phyloP scores from a whole-genome alignment of 768 basidiomycete genomes.

The Kondoa malvinella region DNA sequence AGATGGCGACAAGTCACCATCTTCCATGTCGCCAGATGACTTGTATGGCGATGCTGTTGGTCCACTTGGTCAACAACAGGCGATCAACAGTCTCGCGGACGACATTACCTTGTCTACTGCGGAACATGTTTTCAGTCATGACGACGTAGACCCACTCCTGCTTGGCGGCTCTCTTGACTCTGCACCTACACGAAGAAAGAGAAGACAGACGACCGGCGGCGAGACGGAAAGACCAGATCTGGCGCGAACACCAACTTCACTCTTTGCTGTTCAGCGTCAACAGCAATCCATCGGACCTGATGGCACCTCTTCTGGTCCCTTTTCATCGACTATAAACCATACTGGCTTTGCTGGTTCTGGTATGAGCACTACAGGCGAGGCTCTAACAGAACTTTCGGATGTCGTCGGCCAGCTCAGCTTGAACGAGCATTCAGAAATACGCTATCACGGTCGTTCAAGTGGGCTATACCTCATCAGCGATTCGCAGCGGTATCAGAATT shows the following conservation, averaged over 20 bases:
- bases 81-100: not conserved
- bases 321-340: constrained; percentile 7
- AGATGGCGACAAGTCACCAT: not conserved
- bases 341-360: constrained; percentile 11
- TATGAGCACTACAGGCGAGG: constrained; percentile 13
- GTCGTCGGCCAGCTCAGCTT: constrained; percentile 72
- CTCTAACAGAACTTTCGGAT: constrained; percentile 38
- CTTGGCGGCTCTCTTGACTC: not conserved
- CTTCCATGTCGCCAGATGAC: not conserved
- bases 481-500: constrained; percentile 22
- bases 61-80: not conserved
- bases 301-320: not conserved
- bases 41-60: not conserved
- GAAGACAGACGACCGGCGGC: not conserved
- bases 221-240: not conserved
- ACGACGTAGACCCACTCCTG: not conserved
- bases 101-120: not conserved
- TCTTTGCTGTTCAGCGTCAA: not conserved
- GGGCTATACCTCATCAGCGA: constrained; percentile 27
- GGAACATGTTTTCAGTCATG: not conserved
- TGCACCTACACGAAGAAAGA: not conserved
- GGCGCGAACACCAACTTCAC: not conserved
- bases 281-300: not conserved
- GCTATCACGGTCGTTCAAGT: constrained; percentile 52
- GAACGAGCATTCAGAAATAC: constrained; percentile 69